These are phyloP conservation scores for Setaria viridis DNA, from an alignment of 202 grass and related monocot genomes.

Conservation along the genomic window DNA sequence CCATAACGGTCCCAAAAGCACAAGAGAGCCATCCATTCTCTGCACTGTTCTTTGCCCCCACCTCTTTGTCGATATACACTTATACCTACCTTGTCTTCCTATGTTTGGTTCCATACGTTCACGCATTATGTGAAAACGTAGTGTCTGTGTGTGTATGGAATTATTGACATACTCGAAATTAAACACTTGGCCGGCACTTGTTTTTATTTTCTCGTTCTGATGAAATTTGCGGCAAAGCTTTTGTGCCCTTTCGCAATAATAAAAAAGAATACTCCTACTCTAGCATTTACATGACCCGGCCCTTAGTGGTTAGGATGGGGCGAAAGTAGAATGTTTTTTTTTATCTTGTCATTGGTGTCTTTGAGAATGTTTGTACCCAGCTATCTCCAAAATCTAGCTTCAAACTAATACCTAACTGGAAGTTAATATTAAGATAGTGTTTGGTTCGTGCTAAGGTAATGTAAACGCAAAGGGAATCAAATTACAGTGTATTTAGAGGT, in stretches of 20 bases:
- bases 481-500: no score
- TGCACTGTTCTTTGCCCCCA: neutral
- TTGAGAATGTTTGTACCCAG: neutral
- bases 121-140: neutral
- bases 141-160: no score
- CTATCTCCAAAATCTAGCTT: neutral
- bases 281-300: neutral
- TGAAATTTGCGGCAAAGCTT: no score
- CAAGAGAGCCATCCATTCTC: neutral
- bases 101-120: neutral
- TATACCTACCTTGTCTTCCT: neutral
- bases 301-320: neutral
- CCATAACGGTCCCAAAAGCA: conserved; percentile 44
- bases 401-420: neutral
- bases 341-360: neutral
- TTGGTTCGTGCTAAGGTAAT: no score
- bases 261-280: no score
- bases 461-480: no score
- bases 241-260: no score
- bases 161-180: no score
- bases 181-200: no score
- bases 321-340: neutral
- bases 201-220: no score
- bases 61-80: neutral
- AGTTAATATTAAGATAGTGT: no score